Evolutionary conservation across 148 eudicot species (phyloP).

Genomic region (Limonium bicolor): DNA sequence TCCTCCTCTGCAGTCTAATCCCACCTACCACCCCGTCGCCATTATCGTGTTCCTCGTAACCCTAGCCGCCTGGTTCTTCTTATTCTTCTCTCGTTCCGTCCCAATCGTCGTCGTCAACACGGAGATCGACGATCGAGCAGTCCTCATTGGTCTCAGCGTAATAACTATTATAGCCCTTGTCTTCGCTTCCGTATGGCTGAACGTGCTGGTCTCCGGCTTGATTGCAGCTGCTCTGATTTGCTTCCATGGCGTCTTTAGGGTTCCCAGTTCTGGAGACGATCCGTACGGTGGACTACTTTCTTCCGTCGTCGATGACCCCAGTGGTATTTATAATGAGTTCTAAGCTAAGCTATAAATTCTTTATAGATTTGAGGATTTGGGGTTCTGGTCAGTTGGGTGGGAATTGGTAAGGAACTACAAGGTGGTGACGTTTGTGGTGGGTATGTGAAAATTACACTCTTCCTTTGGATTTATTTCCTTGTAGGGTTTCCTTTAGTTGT

Average conservation of each 20-base stretch:
- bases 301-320: constrained; percentile 22
- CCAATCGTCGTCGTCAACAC: constrained; percentile 14
- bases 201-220: constrained; percentile 13
- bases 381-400: too few relatives aligned
- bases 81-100: constrained; percentile 20
- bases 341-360: too few relatives aligned
- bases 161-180: constrained; percentile 16
- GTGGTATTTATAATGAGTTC: constrained; percentile 26
- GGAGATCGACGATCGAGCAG: constrained; percentile 20
- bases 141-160: constrained; percentile 9
- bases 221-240: constrained; percentile 11
- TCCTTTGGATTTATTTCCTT: too few relatives aligned
- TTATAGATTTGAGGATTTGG: too few relatives aligned
- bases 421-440: too few relatives aligned
- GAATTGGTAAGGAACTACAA: too few relatives aligned
- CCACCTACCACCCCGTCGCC: constrained; percentile 27
- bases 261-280: constrained; percentile 30
- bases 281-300: constrained; percentile 33
- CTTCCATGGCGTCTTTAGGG: constrained; percentile 38
- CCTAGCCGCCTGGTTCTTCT: constrained; percentile 18
- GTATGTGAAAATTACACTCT: too few relatives aligned
- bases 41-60: constrained; percentile 20
- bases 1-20: constrained; percentile 28
- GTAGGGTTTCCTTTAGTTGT: too few relatives aligned
- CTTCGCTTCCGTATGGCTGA: constrained; percentile 25